Base-by-base conservation (phyloP, 331 rosid species). In the Erythrophleum ivorense region DNA sequence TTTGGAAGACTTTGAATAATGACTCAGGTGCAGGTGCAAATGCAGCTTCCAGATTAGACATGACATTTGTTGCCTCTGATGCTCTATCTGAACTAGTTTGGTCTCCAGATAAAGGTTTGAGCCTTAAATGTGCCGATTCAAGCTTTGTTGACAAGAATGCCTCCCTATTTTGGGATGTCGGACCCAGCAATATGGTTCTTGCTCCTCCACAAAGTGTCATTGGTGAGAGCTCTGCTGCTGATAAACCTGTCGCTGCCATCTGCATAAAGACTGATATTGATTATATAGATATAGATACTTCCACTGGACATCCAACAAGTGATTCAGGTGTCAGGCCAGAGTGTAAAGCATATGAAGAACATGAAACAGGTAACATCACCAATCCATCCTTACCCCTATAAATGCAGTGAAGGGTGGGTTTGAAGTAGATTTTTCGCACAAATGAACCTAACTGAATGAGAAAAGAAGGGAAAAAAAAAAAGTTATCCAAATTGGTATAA, bases 21-120 rank as follows among this genome's bases (percentile, higher is more conserved):
- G 90, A 85, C 49, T 76, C 84, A 53, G 89, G 98, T 93, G 99
- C 93, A 95, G 97, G 97, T 93, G 99, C 97, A 95, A 92, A 95
- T 95, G 99, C 97, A 88, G 90, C 82, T 88, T 89, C 85, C 57
- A 83, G 78, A 89, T 68, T 75, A 79, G 85, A 83, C 88, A 82
- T 72, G 83, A 58, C 84, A 80, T 84, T 86, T 85, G 84, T 88
- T 81, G 78, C 91, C 76, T 40, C 80, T 48, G 89, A 87, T 4
- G 92, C 97, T 55, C 76, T 95, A 29, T 91, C 98, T 73, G 99
- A 95, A 84, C 89, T 95, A 73, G 98, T 95, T 82, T 95, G 99
- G 99, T 90, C 93, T 86, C 90, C 91, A 77, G 90, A 87, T 75
- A 80, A 86, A 84, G 98, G 99, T 83, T 81, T 77, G 85, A 79